Evolutionary conservation across 805 yeast species (phyloP), one percentile per base, ranked within the genome.

Genomic region (Lipomyces japonicus): DNA sequence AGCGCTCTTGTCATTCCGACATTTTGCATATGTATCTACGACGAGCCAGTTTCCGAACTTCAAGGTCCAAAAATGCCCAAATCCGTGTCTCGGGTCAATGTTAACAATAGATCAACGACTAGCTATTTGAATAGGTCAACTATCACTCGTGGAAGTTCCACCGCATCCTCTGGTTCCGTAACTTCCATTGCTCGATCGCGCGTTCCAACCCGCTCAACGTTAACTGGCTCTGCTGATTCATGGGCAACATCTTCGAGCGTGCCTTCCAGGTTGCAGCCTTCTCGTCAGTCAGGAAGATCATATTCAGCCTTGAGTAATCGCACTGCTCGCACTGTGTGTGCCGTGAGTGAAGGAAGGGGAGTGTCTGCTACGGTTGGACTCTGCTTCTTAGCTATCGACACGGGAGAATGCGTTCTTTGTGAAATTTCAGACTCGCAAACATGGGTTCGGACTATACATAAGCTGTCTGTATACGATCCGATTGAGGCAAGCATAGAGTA

Each of bases 371-470:
- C 36, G 2, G 67, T 75, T 6, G 79, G 78, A 2, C 44, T 74
- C 3, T 72, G 76, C 40, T 65, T 73, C 36, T 46, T 73, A 3
- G 65, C 70, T 44, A 59, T 68, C 12, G 66, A 62, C 30, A 70
- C 73, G 0, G 77, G 76, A 3, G 68, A 64, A 31, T 48, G 75
- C 49, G 63, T 63, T 1, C 43, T 45, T 3, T 72, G 18, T 66
- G 73, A 12, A 69, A 68, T 12, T 63, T 70, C 68, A 18, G 80
- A 75, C 55, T 70, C 79, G 0, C 77, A 71, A 53, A 74, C 77
- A 0, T 74, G 66, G 48, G 73, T 74, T 2, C 61, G 77, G 39
- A 72, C 77, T 0, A 59, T 75, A 6, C 74, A 75, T 51, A 71
- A 71, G 49, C 44, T 74, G 0, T 67, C 65, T 18, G 61, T 73